Conservation (phyloP, 1,284 basidiomycete genomes). For the Puccinia polysora region DNA sequence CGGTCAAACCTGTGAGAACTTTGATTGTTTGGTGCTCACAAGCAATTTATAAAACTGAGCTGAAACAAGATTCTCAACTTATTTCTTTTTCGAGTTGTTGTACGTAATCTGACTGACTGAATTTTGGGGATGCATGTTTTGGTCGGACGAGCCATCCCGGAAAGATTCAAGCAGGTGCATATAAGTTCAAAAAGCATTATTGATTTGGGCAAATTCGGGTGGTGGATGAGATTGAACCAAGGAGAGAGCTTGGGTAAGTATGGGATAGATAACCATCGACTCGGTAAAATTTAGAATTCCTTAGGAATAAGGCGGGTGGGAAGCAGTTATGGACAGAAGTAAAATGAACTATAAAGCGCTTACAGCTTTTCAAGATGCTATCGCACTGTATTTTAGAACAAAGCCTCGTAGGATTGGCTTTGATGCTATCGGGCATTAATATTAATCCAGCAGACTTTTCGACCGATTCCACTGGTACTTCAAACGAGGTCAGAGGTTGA, state of each 20-base stretch:
- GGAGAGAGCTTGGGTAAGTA: too few species aligned
- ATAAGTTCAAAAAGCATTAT: too few species aligned
- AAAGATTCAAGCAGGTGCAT: too few species aligned
- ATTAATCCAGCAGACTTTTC: conserved; percentile 85
- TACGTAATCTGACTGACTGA: conserved; percentile 25
- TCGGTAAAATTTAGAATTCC: too few species aligned
- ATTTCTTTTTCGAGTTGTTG: conserved; percentile 9
- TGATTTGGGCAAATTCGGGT: too few species aligned
- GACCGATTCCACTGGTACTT: conserved; percentile 69
- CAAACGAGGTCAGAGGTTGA: conserved; percentile 70
- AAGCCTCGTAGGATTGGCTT: conserved; percentile 73
- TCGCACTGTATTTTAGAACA: conserved; percentile 56
- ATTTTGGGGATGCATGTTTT: background rate
- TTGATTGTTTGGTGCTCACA: too few species aligned
- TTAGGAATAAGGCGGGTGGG: too few species aligned
- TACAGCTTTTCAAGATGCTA: conserved; percentile 24
- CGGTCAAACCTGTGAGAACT: too few species aligned
- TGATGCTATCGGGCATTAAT: conserved; percentile 80
- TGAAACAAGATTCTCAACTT: background rate
- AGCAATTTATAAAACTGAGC: too few species aligned
- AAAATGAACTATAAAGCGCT: conserved; percentile 3
- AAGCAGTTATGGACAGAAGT: background rate
- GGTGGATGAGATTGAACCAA: too few species aligned
- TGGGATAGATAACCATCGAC: too few species aligned
- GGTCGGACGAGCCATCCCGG: too few species aligned